Conservation (phyloP, 2,329 filamentous ascomycete genomes). For the Gnomoniopsis sp. region DNA sequence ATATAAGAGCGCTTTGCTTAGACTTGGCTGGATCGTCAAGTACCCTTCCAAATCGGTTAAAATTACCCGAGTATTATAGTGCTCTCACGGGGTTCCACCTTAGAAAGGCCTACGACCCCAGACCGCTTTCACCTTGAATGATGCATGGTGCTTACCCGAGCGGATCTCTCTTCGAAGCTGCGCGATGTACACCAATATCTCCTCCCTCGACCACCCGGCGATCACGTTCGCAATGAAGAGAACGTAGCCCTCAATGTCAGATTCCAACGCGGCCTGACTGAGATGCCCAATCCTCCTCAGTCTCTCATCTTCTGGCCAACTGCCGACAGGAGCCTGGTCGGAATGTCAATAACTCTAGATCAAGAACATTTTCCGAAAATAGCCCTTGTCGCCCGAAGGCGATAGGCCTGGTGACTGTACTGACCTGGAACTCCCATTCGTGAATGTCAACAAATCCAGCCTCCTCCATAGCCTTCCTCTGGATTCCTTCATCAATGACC, state of each 20-base stretch:
- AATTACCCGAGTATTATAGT: too few species aligned
- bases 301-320: constrained; percentile 27
- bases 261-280: constrained; percentile 11
- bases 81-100: neutral
- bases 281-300: constrained; percentile 25
- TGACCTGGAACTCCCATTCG: constrained; percentile 47
- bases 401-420: neutral
- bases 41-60: too few species aligned
- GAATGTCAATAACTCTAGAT: neutral
- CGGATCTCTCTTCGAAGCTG: constrained; percentile 31
- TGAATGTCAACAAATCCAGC: constrained; percentile 57
- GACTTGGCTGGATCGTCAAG: too few species aligned
- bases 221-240: constrained; percentile 34
- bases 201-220: constrained; percentile 31
- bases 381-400: neutral
- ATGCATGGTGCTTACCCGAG: constrained; percentile 26
- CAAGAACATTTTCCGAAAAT: neutral
- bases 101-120: constrained; percentile 26
- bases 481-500: constrained; percentile 50
- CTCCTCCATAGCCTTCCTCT: constrained; percentile 47
- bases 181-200: constrained; percentile 32
- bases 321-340: constrained; percentile 23
- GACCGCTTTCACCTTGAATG: constrained; percentile 27
- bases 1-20: too few species aligned
- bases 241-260: constrained; percentile 18